phyloP scores from a whole-genome alignment of 805 yeast species.

The Metschnikowia drakensbergensis region DNA sequence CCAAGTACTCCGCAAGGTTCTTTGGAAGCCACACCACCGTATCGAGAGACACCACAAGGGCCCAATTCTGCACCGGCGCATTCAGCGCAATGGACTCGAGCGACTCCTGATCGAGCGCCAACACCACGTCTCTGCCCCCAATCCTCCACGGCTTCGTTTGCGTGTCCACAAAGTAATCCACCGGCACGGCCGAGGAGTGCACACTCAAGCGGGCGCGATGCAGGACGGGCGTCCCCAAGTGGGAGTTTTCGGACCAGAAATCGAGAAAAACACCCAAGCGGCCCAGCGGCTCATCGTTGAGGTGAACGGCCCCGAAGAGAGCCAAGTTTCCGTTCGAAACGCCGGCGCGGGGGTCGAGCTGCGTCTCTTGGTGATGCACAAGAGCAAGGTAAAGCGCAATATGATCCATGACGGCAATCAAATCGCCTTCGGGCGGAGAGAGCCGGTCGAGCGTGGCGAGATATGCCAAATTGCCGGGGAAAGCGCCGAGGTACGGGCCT shows the following conservation, averaged over 20 bases:
- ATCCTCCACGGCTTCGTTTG: constrained; percentile 24
- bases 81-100: background rate
- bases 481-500: constrained; percentile 22
- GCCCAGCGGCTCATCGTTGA: constrained; percentile 22
- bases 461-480: constrained; percentile 35
- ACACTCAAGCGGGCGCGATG: constrained; percentile 24
- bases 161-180: constrained; percentile 23
- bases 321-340: constrained; percentile 21
- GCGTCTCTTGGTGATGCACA: constrained; percentile 24
- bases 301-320: constrained; percentile 26
- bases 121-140: constrained; percentile 14
- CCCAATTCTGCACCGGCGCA: constrained; percentile 20
- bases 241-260: constrained; percentile 35
- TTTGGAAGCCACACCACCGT: constrained; percentile 27
- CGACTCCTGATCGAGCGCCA: constrained; percentile 16
- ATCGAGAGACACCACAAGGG: constrained; percentile 23
- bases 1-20: constrained; percentile 30
- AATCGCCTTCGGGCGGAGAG: constrained; percentile 29
- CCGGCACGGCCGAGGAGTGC: constrained; percentile 8
- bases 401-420: constrained; percentile 30
- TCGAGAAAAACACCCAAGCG: constrained; percentile 33
- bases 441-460: constrained; percentile 35
- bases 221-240: constrained; percentile 17
- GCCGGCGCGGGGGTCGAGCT: constrained; percentile 13
- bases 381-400: constrained; percentile 27